Percentiles rank a stretch among this genome's conserved stretches.
Conservation (phyloP, 345 rosid genomes). For the Boechera divaricarpa region DNA sequence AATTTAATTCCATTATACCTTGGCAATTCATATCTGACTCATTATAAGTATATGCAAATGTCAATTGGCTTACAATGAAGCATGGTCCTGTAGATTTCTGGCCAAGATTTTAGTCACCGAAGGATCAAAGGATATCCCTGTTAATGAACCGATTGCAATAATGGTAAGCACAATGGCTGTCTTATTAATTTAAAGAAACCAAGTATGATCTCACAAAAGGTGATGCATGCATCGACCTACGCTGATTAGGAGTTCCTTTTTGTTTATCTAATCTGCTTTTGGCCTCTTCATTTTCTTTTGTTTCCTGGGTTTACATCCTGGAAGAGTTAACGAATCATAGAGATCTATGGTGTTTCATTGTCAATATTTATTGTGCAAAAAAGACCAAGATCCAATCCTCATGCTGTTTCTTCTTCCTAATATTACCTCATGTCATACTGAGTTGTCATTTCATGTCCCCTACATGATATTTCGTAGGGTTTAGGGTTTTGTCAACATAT, state of each 20-base stretch:
- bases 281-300: constrained; percentile 36
- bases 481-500: constrained; percentile 18
- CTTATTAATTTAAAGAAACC: constrained; percentile 21
- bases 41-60: constrained; percentile 3
- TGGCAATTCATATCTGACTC: constrained; percentile 28
- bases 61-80: constrained; percentile 38
- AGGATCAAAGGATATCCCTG: constrained; percentile 91
- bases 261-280: constrained; percentile 20
- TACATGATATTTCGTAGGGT: constrained; percentile 22
- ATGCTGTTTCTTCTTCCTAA: constrained; percentile 15
- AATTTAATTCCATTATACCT: background rate
- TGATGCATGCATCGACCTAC: constrained; percentile 5
- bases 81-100: constrained; percentile 66
- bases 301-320: constrained; percentile 27
- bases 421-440: constrained; percentile 10
- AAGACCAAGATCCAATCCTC: constrained; percentile 17
- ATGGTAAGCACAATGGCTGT: constrained; percentile 57
- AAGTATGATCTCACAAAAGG: constrained; percentile 22
- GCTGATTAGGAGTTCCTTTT: constrained; percentile 11
- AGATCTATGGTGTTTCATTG: constrained; percentile 17
- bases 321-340: constrained; percentile 1
- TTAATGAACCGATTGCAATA: constrained; percentile 88
- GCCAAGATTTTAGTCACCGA: constrained; percentile 86
- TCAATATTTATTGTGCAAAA: constrained; percentile 11
- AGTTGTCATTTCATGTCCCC: constrained; percentile 32